A percentile compares a stretch with the other conserved stretches of the same genome.
Conservation (phyloP, 139 green algal genomes). For the Volvox reticuliferus region DNA sequence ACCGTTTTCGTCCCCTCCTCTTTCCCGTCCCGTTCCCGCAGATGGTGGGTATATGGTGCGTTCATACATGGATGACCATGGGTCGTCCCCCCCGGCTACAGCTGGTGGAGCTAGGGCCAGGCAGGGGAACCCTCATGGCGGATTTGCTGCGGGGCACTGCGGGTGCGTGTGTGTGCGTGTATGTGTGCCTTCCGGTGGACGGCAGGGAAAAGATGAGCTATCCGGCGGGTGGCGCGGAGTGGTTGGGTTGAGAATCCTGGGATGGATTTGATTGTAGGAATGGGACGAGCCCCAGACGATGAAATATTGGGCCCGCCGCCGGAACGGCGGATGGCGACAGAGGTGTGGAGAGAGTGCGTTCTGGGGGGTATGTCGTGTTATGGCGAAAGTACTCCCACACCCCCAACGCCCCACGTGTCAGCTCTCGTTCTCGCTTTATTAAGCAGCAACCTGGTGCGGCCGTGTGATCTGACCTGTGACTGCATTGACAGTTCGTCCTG, state of each 20-base stretch:
- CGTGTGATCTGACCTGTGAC: background rate
- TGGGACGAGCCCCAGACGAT: background rate
- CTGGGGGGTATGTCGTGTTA: no score
- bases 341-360: no score
- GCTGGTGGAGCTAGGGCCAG: constrained; percentile 96
- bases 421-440: no score
- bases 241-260: no score
- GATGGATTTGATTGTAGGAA: background rate
- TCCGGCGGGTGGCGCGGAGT: no score
- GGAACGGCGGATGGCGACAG: background rate
- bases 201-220: no score
- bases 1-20: background rate
- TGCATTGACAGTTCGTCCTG: background rate
- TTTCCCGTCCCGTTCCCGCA: constrained; percentile 48
- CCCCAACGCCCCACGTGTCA: no score
- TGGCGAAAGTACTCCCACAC: no score
- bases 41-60: constrained; percentile 96
- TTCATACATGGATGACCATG: constrained; percentile 87
- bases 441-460: no score
- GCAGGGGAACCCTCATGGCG: constrained; percentile 95
- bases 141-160: constrained; percentile 89
- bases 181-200: no score
- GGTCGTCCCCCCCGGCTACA: constrained; percentile 76
- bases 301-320: background rate
- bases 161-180: constrained; percentile 39